Base-by-base conservation (phyloP, 2,329 filamentous ascomycete species). In the Botrytis cinerea region DNA sequence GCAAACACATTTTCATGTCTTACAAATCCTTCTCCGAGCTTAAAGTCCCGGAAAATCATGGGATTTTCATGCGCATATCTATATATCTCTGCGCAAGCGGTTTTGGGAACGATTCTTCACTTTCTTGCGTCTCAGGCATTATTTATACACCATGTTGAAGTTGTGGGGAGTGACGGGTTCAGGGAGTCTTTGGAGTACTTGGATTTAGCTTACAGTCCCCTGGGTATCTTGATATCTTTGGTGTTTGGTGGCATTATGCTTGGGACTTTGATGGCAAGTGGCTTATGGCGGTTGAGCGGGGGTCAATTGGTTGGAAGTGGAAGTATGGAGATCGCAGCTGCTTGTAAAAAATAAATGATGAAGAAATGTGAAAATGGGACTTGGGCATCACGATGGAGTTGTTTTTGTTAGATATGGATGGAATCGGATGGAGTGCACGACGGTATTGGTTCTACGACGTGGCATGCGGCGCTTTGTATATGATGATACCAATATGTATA, bases 1-100 rank as follows among this genome's bases (percentile, higher is more conserved):
- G 84, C 82, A 0, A 77, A 80, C 14, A 87, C 89, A 78, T 89
- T 77, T 25, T 63, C 72, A 4, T 46, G 40, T 28, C 71, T 72
- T 28, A 68, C 48, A 7, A 46, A 38, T 12, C 59, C 59, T 40
- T 51, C 45, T 25, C 69, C 60, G 5, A 48, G 57, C 59, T 51
- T 46, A 1, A 71, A 71, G 8, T 46, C 43, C 18, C 59, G 43
- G 3, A 71, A 63, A 40, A 63, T 63, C 10, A 40, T 71, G 25
- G 69, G 69, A 1, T 28, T 63, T 32, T 71, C 69, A 2, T 51
- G 35, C 28, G 35, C 60, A 51, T 48, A 64, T 64, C 4, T 71
- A 22, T 71, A 64, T 40, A 63, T 71, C 9, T 40, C 46, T 16
- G 20, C 35, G 9, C 57, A 71, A 22, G 45, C 6, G 1, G 25